phyloP scores from a whole-genome alignment of 2,329 filamentous ascomycete species.

The Epichloe baconii region DNA sequence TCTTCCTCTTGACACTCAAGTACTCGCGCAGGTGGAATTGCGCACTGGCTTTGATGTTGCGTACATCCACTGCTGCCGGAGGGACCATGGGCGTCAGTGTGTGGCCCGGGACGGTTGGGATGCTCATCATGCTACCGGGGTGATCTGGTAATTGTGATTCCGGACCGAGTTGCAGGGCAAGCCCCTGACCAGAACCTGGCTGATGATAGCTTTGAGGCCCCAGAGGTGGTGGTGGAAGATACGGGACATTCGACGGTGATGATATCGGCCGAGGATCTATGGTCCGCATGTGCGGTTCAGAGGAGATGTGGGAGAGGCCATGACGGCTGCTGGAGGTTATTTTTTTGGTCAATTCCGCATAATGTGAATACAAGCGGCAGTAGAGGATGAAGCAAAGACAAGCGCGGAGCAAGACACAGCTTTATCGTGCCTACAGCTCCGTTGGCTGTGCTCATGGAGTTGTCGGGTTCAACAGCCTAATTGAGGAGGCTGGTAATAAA shows the following conservation, averaged over 20 bases:
- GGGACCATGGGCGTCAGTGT: constrained; percentile 11
- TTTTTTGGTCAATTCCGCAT: neutral
- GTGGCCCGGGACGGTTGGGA: constrained; percentile 10
- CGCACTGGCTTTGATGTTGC: constrained; percentile 19
- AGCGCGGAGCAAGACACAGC: neutral
- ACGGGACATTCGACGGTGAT: constrained; percentile 9
- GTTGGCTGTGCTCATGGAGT: neutral
- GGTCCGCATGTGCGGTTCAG: constrained; percentile 12
- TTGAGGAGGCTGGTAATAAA: neutral
- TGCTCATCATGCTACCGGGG: constrained; percentile 9
- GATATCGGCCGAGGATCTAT: constrained; percentile 16
- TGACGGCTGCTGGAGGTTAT: neutral
- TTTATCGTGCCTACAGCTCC: neutral
- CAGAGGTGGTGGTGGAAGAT: constrained; percentile 8
- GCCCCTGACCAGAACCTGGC: neutral
- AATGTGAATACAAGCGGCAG: neutral
- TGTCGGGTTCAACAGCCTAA: neutral
- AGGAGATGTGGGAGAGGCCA: constrained; percentile 5
- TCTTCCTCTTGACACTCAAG: constrained; percentile 19
- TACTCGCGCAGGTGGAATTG: constrained; percentile 25
- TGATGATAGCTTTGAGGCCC: neutral
- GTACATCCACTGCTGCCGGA: constrained; percentile 15
- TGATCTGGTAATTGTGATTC: constrained; percentile 13
- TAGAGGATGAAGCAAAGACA: neutral
- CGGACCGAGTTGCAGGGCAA: constrained; percentile 10